Percentiles rank a stretch among this genome's conserved stretches.
Evolutionary conservation across 352 stramenopile genomes (phyloP).

Genomic region (Saprolegnia parasitica): DNA sequence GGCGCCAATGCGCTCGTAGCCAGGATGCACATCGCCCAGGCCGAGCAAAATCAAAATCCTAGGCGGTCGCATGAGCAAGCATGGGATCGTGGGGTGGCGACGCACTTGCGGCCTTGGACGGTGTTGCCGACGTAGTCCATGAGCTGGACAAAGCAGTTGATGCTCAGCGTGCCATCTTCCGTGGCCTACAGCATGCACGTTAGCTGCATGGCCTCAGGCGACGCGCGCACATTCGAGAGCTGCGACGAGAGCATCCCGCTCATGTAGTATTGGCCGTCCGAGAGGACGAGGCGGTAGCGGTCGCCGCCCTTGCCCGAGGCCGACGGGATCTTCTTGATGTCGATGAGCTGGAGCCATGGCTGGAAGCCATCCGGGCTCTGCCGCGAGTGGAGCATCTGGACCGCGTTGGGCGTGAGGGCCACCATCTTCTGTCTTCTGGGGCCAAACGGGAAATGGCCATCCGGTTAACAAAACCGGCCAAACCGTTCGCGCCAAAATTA

Average conservation of each 20-base stretch:
- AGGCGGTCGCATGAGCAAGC: not conserved
- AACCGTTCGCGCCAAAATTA: constrained; percentile 17
- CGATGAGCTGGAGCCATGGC: constrained; percentile 83
- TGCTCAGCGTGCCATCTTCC: constrained; percentile 72
- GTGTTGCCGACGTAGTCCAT: constrained; percentile 83
- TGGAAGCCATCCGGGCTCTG: constrained; percentile 79
- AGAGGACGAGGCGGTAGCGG: constrained; percentile 80
- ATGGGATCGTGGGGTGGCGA: not conserved
- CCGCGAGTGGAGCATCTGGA: constrained; percentile 83
- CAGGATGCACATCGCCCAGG: constrained; percentile 70
- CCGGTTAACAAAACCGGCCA: constrained; percentile 3
- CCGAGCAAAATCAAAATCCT: constrained; percentile 83
- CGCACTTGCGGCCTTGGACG: constrained; percentile 64
- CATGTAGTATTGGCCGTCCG: constrained; percentile 73
- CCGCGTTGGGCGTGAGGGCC: constrained; percentile 77
- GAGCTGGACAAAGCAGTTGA: constrained; percentile 80
- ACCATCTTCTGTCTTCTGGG: constrained; percentile 44
- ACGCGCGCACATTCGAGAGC: constrained; percentile 51
- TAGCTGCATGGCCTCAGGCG: not conserved
- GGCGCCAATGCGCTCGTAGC: constrained; percentile 65
- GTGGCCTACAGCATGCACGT: constrained; percentile 39
- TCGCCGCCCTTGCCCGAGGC: constrained; percentile 64
- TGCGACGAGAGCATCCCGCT: constrained; percentile 85
- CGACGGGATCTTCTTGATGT: constrained; percentile 86
- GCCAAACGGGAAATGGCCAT: constrained; percentile 15